A percentile compares a stretch with the other conserved stretches of the same genome.
Evolutionary conservation across 2,329 filamentous ascomycete genomes (phyloP).

Genomic region (Ascocoryne sarcoides): DNA sequence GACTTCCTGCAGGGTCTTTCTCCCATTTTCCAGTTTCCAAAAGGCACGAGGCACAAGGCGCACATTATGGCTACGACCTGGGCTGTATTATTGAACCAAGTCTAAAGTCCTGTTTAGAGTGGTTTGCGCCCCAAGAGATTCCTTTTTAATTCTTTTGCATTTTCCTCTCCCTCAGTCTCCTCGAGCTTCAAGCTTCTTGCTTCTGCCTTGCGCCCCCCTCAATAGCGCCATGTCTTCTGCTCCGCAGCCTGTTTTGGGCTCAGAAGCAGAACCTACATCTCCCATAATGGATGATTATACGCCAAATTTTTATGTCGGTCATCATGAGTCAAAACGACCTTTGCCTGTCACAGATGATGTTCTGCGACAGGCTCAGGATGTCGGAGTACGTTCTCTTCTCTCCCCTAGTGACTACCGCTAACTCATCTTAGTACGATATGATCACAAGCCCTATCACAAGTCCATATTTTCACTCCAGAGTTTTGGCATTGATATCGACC

Average conservation of each 20-base stretch:
- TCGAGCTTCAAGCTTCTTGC: too few species aligned
- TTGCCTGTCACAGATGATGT: constrained; percentile 54
- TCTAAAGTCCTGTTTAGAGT: too few species aligned
- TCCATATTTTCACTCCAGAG: constrained; percentile 58
- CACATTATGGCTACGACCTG: too few species aligned
- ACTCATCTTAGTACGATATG: constrained; percentile 58
- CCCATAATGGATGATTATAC: constrained; percentile 24
- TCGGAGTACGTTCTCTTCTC: constrained; percentile 46
- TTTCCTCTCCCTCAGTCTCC: too few species aligned
- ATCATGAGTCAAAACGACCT: constrained; percentile 59
- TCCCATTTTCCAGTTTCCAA: too few species aligned
- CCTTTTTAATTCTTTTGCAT: too few species aligned
- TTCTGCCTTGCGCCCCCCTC: neutral
- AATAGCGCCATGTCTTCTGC: constrained; percentile 9
- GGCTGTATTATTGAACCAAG: too few species aligned
- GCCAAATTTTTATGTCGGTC: constrained; percentile 59
- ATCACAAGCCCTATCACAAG: constrained; percentile 74
- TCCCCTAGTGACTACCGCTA: constrained; percentile 13
- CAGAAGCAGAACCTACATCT: constrained; percentile 15
- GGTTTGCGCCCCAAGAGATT: too few species aligned
- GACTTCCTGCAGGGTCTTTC: too few species aligned
- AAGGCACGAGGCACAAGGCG: too few species aligned
- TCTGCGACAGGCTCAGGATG: constrained; percentile 58
- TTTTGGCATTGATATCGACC: constrained; percentile 51
- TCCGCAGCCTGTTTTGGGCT: constrained; percentile 7